These are phyloP conservation scores for Trichothecium sympodiale DNA, from an alignment of 2,329 filamentous ascomycete genomes.

Conservation along the genomic window DNA sequence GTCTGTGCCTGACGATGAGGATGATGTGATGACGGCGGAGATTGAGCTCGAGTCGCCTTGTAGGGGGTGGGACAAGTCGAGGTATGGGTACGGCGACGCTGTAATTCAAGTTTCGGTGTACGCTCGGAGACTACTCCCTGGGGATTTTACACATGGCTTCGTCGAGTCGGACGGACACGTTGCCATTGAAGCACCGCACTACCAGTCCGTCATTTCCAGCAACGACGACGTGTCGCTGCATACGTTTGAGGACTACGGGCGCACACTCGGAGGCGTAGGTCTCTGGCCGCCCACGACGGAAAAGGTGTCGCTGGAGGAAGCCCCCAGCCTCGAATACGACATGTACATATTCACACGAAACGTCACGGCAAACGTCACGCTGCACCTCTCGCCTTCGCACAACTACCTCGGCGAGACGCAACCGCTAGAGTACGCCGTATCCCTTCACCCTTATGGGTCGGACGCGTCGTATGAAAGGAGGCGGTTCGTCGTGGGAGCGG, in stretches of 20 bases:
- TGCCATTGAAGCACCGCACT: slow-evolving; percentile 43
- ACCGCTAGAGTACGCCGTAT: slow-evolving; percentile 39
- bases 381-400: slow-evolving; percentile 40
- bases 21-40: background rate
- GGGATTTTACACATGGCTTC: slow-evolving; percentile 44
- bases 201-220: slow-evolving; percentile 23
- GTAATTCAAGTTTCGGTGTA: slow-evolving; percentile 43
- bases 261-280: slow-evolving; percentile 46
- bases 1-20: slow-evolving; percentile 1
- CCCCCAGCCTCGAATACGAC: slow-evolving; percentile 48
- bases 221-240: slow-evolving; percentile 31
- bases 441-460: slow-evolving; percentile 28
- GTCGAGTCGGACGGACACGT: slow-evolving; percentile 50
- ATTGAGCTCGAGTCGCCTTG: slow-evolving; percentile 42
- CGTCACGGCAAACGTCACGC: slow-evolving; percentile 28
- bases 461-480: slow-evolving; percentile 18
- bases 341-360: slow-evolving; percentile 48
- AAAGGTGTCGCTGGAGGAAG: slow-evolving; percentile 35
- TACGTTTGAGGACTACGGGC: slow-evolving; percentile 42
- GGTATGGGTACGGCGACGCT: slow-evolving; percentile 26
- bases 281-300: slow-evolving; percentile 40
- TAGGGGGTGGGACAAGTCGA: slow-evolving; percentile 23
- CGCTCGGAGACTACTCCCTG: slow-evolving; percentile 34
- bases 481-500: slow-evolving; percentile 26
- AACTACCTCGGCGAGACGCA: slow-evolving; percentile 40